Evolutionary conservation across 371 early-diverging fungal genomes (phyloP), one percentile per base, ranked within the genome.

Genomic region (Fennellomyces sp.): DNA sequence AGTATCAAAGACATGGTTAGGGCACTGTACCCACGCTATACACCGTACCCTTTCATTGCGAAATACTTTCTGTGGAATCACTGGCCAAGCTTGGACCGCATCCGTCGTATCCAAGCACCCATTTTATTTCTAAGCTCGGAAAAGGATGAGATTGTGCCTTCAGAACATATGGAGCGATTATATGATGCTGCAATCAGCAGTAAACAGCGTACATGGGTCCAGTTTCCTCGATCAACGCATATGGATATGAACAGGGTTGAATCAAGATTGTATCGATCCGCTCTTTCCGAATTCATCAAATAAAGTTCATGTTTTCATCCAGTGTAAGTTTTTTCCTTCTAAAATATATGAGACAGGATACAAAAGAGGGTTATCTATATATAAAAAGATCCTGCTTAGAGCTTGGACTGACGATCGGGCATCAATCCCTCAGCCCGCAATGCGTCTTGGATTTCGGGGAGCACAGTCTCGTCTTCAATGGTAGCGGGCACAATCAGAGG

Each of bases 381-480:
- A n/a, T 39, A 10, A 39, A 6, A 11, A 39, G 17, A 11, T n/a
- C 39, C 17, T 39, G 10, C 39, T 49, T 56, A 65, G 6, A 65
- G 41, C 33, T 65, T 59, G 21, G 65, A 60, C 42, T 41, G 21
- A 6, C 49, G 51, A 29, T 56, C 28, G 4, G 72, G 63, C 17
- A 74, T 52, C 31, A 78, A 45, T 2, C 75, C 75, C 27, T 69
- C 45, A 13, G 42, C 50, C 15, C 52, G 52, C 38, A 85, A 65
- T 2, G 64, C 60, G 17, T 63, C 49, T 56, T 81, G 70, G 42
- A 92, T 75, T 57, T 90, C 90, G 15, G 61, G 65, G 56, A 88
- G 64, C 0, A 87, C 87, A 2, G 81, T 58, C 35, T 75, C 85
- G 41, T 94, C 94, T 67, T 94, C 94, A 29, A 94, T 93, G 2